A percentile compares a stretch with the other conserved stretches of the same genome.
Evolutionary conservation across 1,284 basidiomycete species (phyloP).

Genomic region (Vanrija sp.): DNA sequence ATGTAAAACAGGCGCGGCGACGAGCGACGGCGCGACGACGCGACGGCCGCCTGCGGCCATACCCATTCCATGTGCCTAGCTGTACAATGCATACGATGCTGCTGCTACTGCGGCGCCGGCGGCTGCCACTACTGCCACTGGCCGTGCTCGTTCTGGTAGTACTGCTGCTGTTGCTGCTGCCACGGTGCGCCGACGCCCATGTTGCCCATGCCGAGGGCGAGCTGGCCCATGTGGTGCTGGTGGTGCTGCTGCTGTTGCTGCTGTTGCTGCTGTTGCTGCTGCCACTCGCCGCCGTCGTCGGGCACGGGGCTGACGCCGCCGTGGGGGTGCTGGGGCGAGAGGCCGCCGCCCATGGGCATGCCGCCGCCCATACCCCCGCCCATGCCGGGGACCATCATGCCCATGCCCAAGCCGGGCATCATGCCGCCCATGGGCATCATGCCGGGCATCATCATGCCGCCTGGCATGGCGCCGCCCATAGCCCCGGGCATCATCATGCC

Average conservation of each 20-base stretch:
- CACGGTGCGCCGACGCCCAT: conserved; percentile 1
- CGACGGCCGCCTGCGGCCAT: too few relatives aligned
- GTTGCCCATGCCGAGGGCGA: conserved; percentile 4
- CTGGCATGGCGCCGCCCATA: background rate
- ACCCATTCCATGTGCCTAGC: too few relatives aligned
- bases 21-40: too few relatives aligned
- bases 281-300: conserved; percentile 3
- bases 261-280: background rate
- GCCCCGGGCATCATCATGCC: too few relatives aligned
- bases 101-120: too few relatives aligned
- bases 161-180: background rate
- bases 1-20: too few relatives aligned
- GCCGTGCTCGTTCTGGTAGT: too few relatives aligned
- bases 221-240: conserved; percentile 5
- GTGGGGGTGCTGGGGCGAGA: background rate
- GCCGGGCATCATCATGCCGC: background rate
- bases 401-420: background rate
- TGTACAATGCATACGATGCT: too few relatives aligned
- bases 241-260: background rate
- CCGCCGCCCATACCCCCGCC: background rate
- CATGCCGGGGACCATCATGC: background rate
- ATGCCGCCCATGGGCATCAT: background rate
- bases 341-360: background rate
- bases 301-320: background rate
- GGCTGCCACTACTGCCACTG: too few relatives aligned